Evolutionary conservation across 176 grass and related monocot species (phyloP), one percentile per base, ranked within the genome.

Genomic region (Hordeum vulgare): DNA sequence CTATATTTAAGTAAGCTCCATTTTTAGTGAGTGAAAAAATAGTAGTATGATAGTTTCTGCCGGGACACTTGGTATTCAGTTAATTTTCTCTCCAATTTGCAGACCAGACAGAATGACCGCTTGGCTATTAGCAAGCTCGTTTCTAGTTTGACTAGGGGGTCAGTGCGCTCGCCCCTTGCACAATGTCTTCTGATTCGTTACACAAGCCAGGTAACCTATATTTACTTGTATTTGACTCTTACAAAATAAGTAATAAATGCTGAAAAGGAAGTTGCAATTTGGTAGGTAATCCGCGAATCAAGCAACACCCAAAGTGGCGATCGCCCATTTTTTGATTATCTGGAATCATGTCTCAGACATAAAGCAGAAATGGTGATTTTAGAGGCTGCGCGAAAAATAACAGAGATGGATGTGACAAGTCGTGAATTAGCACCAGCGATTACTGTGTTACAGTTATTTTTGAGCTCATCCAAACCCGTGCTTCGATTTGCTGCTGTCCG

Each of bases 61-160:
- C 26, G 47, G 26, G 53, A 76, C 29, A 89, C 20, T 78, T 21
- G 21, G 56, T 65, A 2, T 65, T 76, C 73, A 58, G 15, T 86
- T 82, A 21, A 44, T 72, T 77, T 47, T 54, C 28, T 74, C 59
- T 58, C 31, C 44, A 83, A 86, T 66, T 70, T 87, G 64, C 91
- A 98, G 96, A 95, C 95, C 75, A 95, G 89, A 79, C 96, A 98
- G 78, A 95, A 98, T 90, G 93, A 98, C 59, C 96, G 96, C 59
- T 90, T 98, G 59, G 96, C 96, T 63, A 28, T 98, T 85, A 98
- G 83, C 73, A 98, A 98, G 80, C 69, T 98, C 37, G 96, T 98
- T 84, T 95, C 96, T 82, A 91, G 87, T 86, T 90, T 98, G 85
- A 98, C 96, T 61, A 93, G 81, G 84, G 96, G 93, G 57, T 92